phyloP scores from a whole-genome alignment of 768 basidiomycete species.

The Termitomyces heimii region DNA sequence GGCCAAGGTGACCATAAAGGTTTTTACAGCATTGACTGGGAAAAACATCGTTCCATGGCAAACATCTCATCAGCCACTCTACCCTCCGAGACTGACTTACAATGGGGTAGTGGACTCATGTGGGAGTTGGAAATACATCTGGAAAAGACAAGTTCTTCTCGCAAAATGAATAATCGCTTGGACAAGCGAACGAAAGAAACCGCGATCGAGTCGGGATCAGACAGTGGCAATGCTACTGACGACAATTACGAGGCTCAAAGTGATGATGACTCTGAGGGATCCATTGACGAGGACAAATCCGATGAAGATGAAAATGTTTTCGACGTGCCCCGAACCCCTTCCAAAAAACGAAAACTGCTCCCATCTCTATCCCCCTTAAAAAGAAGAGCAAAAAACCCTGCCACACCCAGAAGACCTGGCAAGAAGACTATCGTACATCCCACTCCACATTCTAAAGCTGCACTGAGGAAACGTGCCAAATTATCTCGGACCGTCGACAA shows the following conservation, averaged over 20 bases:
- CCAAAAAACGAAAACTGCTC: slow-evolving; percentile 35
- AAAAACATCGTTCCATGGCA: slow-evolving; percentile 35
- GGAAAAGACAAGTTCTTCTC: slow-evolving; percentile 6
- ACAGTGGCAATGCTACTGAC: slow-evolving; percentile 21
- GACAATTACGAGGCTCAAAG: slow-evolving; percentile 16
- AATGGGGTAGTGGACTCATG: slow-evolving; percentile 32
- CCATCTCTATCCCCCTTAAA: slow-evolving; percentile 18
- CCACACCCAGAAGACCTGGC: slow-evolving; percentile 27
- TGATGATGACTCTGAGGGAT: slow-evolving; percentile 11
- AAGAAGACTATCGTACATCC: slow-evolving; percentile 46
- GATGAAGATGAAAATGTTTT: slow-evolving; percentile 20
- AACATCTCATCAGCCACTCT: slow-evolving; percentile 26
- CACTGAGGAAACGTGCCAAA: slow-evolving; percentile 40
- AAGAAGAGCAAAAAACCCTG: slow-evolving; percentile 12
- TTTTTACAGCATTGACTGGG: slow-evolving; percentile 62
- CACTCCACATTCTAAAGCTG: slow-evolving; percentile 74
- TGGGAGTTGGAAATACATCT: slow-evolving; percentile 40
- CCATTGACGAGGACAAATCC: slow-evolving; percentile 25
- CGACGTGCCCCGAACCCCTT: slow-evolving; percentile 44
- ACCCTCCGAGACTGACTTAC: slow-evolving; percentile 15
- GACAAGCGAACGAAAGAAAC: slow-evolving; percentile 15
- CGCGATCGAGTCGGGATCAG: slow-evolving; percentile 17
- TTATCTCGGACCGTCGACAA: slow-evolving; percentile 14
- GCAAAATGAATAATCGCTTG: slow-evolving; percentile 1
- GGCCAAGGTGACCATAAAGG: slow-evolving; percentile 39